Evolutionary conservation across 257 asterid species (phyloP).

Genomic region (Catharanthus roseus): DNA sequence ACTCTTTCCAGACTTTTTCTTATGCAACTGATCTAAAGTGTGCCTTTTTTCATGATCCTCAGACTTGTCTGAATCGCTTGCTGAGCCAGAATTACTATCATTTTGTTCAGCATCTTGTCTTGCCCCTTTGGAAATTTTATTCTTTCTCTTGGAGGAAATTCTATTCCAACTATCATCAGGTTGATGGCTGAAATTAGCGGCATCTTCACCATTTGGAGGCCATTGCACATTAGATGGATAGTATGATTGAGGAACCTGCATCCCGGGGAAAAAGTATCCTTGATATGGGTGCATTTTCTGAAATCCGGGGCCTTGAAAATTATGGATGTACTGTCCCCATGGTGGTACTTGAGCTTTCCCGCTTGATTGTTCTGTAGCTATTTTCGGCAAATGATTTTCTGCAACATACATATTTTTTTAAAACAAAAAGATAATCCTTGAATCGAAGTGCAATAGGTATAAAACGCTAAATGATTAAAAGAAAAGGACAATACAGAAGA

Average conservation of each 20-base stretch:
- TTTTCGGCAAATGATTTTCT: conserved; percentile 37
- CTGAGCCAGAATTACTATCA: conserved; percentile 37
- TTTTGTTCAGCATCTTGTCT: conserved; percentile 15
- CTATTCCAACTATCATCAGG: conserved; percentile 29
- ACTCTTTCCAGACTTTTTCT: conserved; percentile 40
- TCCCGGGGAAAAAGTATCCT: conserved; percentile 51
- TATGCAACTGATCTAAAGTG: conserved; percentile 28
- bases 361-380: conserved; percentile 36
- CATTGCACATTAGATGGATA: conserved; percentile 44
- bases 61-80: conserved; percentile 39
- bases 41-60: conserved; percentile 30
- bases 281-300: conserved; percentile 53
- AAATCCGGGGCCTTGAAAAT: conserved; percentile 48
- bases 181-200: conserved; percentile 27
- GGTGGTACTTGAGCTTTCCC: conserved; percentile 44
- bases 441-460: background rate
- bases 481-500: background rate
- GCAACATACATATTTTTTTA: conserved; percentile 15
- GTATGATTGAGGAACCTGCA: conserved; percentile 47
- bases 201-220: conserved; percentile 48
- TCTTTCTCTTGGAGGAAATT: conserved; percentile 34
- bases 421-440: background rate
- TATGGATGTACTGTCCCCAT: conserved; percentile 58
- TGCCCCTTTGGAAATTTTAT: conserved; percentile 24
- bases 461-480: background rate